Conservation (phyloP, 306 rosid species). For the Hippophae tibetana region DNA sequence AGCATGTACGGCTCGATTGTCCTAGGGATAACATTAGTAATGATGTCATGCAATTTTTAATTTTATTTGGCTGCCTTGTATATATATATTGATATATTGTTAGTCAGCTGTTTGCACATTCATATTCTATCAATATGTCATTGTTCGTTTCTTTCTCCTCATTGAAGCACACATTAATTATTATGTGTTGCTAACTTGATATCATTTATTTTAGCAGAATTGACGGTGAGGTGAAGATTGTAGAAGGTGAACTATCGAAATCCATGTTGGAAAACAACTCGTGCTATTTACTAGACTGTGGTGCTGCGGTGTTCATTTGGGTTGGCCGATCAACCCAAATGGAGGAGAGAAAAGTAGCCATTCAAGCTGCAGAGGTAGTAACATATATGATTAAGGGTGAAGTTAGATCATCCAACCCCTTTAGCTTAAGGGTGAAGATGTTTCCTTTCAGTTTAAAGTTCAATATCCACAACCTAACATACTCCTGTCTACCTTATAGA, state of each 20-base stretch:
- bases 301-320: slow-evolving; percentile 85
- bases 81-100: neutral
- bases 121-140: no score
- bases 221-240: slow-evolving; percentile 60
- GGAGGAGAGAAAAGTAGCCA: slow-evolving; percentile 86
- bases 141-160: neutral
- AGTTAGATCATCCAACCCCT: no score
- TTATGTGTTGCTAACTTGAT: slow-evolving; percentile 12
- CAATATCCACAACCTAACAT: neutral
- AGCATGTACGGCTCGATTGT: neutral
- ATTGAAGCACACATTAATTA: neutral
- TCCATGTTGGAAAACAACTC: slow-evolving; percentile 80
- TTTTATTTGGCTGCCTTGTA: neutral
- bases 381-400: slow-evolving; percentile 11
- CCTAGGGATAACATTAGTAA: neutral
- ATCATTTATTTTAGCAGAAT: slow-evolving; percentile 45
- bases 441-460: neutral
- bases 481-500: no score
- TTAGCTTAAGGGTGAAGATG: no score
- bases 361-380: slow-evolving; percentile 81
- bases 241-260: slow-evolving; percentile 78
- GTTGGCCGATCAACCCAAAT: slow-evolving; percentile 95
- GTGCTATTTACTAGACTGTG: slow-evolving; percentile 89
- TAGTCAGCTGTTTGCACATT: neutral
- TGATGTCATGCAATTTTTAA: neutral